A percentile compares a stretch with the other conserved stretches of the same genome.
phyloP scores from a whole-genome alignment of 495 filamentous ascomycete species.

The Penicillium soppii region DNA sequence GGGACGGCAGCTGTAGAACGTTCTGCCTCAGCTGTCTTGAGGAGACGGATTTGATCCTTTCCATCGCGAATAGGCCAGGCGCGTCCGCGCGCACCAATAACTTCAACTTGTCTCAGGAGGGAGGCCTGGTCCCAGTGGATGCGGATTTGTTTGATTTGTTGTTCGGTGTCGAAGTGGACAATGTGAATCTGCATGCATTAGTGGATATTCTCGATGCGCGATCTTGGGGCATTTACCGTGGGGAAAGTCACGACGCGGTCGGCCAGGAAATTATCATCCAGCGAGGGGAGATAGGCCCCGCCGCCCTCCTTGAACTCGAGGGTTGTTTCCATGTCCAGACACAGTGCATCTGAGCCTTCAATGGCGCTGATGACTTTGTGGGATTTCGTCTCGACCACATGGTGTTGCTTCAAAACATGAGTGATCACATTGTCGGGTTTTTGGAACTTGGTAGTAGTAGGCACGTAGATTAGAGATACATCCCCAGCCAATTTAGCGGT shows the following conservation, averaged over 20 bases:
- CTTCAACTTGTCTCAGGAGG: conserved; percentile 86
- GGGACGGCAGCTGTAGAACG: conserved; percentile 13
- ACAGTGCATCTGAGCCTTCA: conserved; percentile 66
- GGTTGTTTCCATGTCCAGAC: conserved; percentile 76
- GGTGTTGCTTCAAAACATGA: conserved; percentile 66
- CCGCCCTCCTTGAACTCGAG: conserved; percentile 79
- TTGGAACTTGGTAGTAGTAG: conserved; percentile 74
- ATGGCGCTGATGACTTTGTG: conserved; percentile 71
- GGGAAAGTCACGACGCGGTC: conserved; percentile 80
- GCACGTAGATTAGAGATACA: conserved; percentile 86
- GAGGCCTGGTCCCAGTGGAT: conserved; percentile 95
- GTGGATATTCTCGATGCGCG: conserved; percentile 14
- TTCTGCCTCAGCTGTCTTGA: conserved; percentile 45
- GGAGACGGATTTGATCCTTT: conserved; percentile 76
- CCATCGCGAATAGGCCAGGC: conserved; percentile 95
- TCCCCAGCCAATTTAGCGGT: conserved; percentile 62
- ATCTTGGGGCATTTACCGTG: conserved; percentile 60
- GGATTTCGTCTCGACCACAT: conserved; percentile 70
- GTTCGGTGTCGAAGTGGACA: conserved; percentile 73
- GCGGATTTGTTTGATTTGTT: conserved; percentile 80
- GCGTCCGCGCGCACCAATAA: conserved; percentile 83
- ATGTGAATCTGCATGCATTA: conserved; percentile 70
- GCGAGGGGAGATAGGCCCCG: conserved; percentile 80
- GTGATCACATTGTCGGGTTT: conserved; percentile 70
- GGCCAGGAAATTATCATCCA: conserved; percentile 92